These are phyloP conservation scores for Populus pruinosa DNA, from an alignment of 345 rosid species.

Conservation along the genomic window DNA sequence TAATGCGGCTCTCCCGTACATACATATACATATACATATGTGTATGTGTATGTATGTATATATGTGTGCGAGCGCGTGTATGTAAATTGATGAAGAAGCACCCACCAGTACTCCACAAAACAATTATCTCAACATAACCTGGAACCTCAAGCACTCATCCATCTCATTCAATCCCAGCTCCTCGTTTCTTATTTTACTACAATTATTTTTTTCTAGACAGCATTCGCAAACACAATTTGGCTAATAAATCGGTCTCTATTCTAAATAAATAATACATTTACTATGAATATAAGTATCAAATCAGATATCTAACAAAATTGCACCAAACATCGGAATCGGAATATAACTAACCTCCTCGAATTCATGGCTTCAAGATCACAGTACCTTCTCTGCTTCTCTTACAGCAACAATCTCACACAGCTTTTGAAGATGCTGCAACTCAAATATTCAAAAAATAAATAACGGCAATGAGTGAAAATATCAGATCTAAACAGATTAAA, in stretches of 20 bases:
- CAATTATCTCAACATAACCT: background rate
- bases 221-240: background rate
- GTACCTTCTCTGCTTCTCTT: slow-evolving; percentile 3
- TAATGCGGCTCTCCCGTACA: no score
- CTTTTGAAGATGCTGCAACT: background rate
- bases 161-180: background rate
- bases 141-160: background rate
- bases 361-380: slow-evolving; percentile 42
- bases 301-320: background rate
- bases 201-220: background rate
- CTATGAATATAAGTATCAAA: background rate
- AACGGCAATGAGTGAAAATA: background rate
- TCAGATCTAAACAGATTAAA: background rate
- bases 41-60: no score
- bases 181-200: background rate
- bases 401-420: background rate
- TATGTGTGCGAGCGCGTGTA: no score
- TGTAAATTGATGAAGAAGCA: background rate
- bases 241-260: background rate
- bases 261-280: background rate
- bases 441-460: background rate
- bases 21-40: no score
- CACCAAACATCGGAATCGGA: background rate
- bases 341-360: slow-evolving; percentile 32
- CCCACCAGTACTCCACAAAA: background rate